Base-by-base conservation (phyloP, 106 monocot species). In the Triglochin maritima region DNA sequence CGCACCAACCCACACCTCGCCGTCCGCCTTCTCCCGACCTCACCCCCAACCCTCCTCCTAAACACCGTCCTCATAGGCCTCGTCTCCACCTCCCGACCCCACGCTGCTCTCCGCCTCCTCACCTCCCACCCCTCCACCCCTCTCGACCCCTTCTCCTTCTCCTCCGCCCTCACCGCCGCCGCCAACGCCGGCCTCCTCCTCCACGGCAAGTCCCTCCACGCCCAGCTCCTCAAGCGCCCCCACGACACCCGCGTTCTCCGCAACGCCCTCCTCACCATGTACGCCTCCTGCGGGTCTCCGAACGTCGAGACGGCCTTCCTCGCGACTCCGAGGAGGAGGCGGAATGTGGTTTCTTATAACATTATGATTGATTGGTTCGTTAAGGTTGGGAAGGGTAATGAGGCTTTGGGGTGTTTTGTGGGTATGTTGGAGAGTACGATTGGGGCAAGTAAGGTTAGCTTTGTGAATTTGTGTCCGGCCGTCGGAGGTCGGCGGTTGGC, bases 221-320 rank as follows among this genome's bases (percentile, higher is more conserved):
- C 77, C 71, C 89, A 79, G 45, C 43, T 94, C 66, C 44, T 89
- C 56, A 84, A 89, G 63, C 71, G 65, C 57, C n/a, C 14, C 2
- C 72, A 74, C 63, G 77, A 63, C 46, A 87, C 83, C 62, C 69
- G 60, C 10, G 77, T 90, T 43, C 78, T 94, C 68, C 68, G 57
- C 79, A 94, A 94, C 64, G 87, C 94, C 6, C 76, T 94, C 45
- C 89, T 94, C 73, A 89, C 78, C 77, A 78, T 94, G 85, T 98
- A 92, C 69, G 80, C 91, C 44, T 78, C 77, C 11, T 17, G 69
- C 17, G 17, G 49, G 8, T 52, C 29, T 29, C 29, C 29, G 29
- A 29, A 29, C 29, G 16, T 2, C 3, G 49, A 10, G 52, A 54
- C 44, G 8, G 4, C n/a, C 6, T 49, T 15, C 4, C 46, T 7